Percentiles rank a stretch among this genome's conserved stretches.
phyloP scores from a whole-genome alignment of 129 eudicot species.

The Glebionis coronaria region DNA sequence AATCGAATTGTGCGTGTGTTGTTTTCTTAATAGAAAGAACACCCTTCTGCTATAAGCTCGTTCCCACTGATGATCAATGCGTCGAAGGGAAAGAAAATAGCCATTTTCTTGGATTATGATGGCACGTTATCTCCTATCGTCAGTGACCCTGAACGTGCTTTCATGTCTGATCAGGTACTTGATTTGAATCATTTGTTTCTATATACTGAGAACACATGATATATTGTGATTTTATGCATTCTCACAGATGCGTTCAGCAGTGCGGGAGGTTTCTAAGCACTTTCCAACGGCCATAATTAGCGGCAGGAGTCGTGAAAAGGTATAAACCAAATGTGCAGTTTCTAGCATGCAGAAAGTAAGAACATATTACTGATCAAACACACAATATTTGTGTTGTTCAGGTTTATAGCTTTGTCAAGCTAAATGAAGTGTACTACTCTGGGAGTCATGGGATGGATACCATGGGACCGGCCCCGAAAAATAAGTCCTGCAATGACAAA shows the following conservation, averaged over 20 bases:
- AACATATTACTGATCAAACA: too few species aligned
- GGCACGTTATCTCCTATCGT: slow-evolving; percentile 89
- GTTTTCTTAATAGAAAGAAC: slow-evolving; percentile 43
- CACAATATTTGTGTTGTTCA: not conserved
- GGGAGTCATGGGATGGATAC: slow-evolving; percentile 97
- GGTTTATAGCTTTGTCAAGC: slow-evolving; percentile 68
- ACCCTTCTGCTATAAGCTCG: slow-evolving; percentile 62
- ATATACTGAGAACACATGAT: not conserved
- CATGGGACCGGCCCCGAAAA: slow-evolving; percentile 50
- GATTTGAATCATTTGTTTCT: too few species aligned
- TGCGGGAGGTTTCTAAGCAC: slow-evolving; percentile 54
- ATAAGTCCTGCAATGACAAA: slow-evolving; percentile 34
- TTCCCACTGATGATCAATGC: slow-evolving; percentile 39
- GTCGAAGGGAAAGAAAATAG: slow-evolving; percentile 54
- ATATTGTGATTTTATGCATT: not conserved
- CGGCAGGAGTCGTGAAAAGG: slow-evolving; percentile 87
- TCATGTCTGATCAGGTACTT: slow-evolving; percentile 70
- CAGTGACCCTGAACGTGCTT: slow-evolving; percentile 70
- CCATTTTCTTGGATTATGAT: slow-evolving; percentile 72
- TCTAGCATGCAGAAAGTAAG: too few species aligned
- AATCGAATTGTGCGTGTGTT: not conserved
- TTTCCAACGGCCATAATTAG: slow-evolving; percentile 86
- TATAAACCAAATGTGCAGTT: slow-evolving; percentile 6
- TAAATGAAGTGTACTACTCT: slow-evolving; percentile 68
- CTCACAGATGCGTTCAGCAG: slow-evolving; percentile 71